Conservation (phyloP, 2,329 filamentous ascomycete genomes). For the Claviceps monticola region DNA sequence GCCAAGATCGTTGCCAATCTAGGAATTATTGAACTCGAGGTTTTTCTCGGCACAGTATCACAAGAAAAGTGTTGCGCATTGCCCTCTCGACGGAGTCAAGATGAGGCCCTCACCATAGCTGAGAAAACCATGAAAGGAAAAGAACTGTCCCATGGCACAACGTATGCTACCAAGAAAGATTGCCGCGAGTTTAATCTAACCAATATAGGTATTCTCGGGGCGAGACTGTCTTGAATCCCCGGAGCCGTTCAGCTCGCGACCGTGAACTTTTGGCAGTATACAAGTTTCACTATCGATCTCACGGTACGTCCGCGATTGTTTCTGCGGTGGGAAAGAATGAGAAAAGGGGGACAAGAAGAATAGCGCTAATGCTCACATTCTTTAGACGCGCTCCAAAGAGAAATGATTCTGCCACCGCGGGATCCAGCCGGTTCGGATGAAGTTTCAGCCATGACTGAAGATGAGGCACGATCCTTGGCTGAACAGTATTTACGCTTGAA, state of each 20-base stretch:
- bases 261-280: not conserved
- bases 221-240: not conserved
- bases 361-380: not conserved
- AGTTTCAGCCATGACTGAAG: constrained; percentile 7
- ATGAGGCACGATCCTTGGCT: constrained; percentile 11
- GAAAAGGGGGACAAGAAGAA: not conserved
- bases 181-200: not conserved
- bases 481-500: constrained; percentile 8
- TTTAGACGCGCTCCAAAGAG: constrained; percentile 10
- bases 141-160: constrained; percentile 12
- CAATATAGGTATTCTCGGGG: not conserved
- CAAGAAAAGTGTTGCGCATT: rapidly evolving
- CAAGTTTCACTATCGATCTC: constrained; percentile 13
- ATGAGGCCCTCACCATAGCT: not conserved
- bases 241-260: not conserved
- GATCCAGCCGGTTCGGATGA: not conserved
- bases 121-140: constrained; percentile 16
- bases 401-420: constrained; percentile 10
- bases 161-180: constrained; percentile 5
- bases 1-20: constrained; percentile 2
- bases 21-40: constrained; percentile 9
- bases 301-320: constrained; percentile 5
- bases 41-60: not conserved
- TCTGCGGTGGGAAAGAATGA: not conserved
- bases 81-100: too few relatives aligned